Base-by-base conservation (phyloP, 2,329 filamentous ascomycete species). In the Pseudopithomyces maydicus region DNA sequence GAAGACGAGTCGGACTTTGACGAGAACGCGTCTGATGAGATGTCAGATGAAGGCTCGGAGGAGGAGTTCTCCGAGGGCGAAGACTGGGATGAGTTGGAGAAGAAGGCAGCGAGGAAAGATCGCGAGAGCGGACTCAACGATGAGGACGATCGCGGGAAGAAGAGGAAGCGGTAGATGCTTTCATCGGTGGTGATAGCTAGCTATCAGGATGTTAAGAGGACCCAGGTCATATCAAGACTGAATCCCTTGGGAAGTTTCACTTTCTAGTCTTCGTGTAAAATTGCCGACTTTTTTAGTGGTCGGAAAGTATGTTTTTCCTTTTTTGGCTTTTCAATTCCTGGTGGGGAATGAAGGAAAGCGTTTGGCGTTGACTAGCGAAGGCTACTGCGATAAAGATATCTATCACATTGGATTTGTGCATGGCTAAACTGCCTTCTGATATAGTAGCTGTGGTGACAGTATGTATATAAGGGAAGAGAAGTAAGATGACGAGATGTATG, bases 1-100 rank as follows among this genome's bases (percentile, higher is more conserved):
- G 94, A 97, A 65, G 93, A 96, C 41, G 95, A 92, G 56, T 95
- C 90, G 19, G 93, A 98, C 60, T 98, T 95, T 72, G 93, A 96
- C 69, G 94, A 94, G 71, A 93, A 97, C 69, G 90, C 89, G 1
- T 90, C 86, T 20, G 90, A 89, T 2, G 90, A 94, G 61, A 94
- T 92, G 29, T 90, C 87, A 61, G 92, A 94, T 12, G 84, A 77
- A 52, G 76, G 72, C 23, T 76, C 74, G 1, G 79, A 81, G 32
- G 79, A 86, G 2, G 90, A 93, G 1, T 70, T 74, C 36, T 65
- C 60, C 1, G 74, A 73, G 43, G 90, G 91, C 12, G 90, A 97
- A 74, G 91, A 96, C 71, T 97, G 94, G 94, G 93, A 98, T 73
- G 92, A 96, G 77, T 75, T 97, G 57, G 94, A 97, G 80, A 88